phyloP scores from a whole-genome alignment of 164 flowering plant species.

The Vitis riparia region DNA sequence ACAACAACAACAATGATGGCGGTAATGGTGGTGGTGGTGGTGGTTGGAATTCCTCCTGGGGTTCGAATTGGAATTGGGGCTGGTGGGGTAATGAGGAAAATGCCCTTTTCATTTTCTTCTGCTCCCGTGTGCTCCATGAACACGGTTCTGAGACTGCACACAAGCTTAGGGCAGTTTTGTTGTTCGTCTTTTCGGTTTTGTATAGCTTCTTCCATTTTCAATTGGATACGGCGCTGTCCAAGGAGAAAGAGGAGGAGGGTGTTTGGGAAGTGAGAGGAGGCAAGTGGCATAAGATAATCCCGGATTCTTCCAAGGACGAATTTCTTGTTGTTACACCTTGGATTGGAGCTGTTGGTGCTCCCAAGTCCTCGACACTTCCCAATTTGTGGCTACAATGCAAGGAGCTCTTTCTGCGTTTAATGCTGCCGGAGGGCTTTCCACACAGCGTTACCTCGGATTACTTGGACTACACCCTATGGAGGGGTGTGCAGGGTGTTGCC shows the following conservation, averaged over 20 bases:
- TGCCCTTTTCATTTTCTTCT: constrained; percentile 7
- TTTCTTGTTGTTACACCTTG: constrained; percentile 31
- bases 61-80: too few relatives aligned
- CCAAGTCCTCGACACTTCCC: constrained; percentile 1
- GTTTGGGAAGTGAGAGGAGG: constrained; percentile 83
- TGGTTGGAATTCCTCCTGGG: too few relatives aligned
- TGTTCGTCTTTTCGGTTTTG: constrained; percentile 16
- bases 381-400: constrained; percentile 45
- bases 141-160: not conserved
- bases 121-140: not conserved
- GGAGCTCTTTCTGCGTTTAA: constrained; percentile 39
- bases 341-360: not conserved
- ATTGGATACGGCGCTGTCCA: constrained; percentile 38
- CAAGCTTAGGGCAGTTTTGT: not conserved
- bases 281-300: constrained; percentile 49
- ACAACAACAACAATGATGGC: too few relatives aligned
- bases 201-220: constrained; percentile 23
- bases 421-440: constrained; percentile 94
- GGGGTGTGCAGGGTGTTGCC: constrained; percentile 93
- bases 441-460: constrained; percentile 84
- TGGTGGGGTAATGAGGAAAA: too few relatives aligned
- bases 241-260: constrained; percentile 17
- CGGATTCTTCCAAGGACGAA: constrained; percentile 47
- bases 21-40: too few relatives aligned
- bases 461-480: constrained; percentile 93